Percentiles rank a stretch among this genome's conserved stretches.
Conservation (phyloP, 495 filamentous ascomycete genomes). For the Hypoxylon lienhwacheense region DNA sequence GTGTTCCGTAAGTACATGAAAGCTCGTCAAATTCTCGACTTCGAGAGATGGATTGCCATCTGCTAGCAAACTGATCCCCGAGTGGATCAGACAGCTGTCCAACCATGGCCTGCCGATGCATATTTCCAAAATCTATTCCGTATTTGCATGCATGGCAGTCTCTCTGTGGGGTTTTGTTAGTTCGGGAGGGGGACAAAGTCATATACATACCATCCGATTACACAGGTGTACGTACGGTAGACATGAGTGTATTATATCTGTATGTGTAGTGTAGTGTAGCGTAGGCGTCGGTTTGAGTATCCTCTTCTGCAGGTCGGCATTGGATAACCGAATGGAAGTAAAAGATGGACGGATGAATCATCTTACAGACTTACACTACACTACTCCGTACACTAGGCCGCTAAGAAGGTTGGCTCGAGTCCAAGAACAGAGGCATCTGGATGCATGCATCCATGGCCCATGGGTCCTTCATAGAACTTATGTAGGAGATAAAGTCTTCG, state of each 20-base stretch:
- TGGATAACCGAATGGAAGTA: slow-evolving; percentile 25
- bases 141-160: slow-evolving; percentile 21
- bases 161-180: slow-evolving; percentile 18
- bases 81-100: slow-evolving; percentile 18
- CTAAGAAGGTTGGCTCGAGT: slow-evolving; percentile 14
- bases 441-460: slow-evolving; percentile 13
- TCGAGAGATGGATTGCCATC: slow-evolving; percentile 10
- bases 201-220: slow-evolving; percentile 22
- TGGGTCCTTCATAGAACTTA: slow-evolving; percentile 8
- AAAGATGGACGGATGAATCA: slow-evolving; percentile 30
- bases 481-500: slow-evolving; percentile 1
- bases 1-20: slow-evolving; percentile 4
- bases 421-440: slow-evolving; percentile 3
- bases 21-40: slow-evolving; percentile 3
- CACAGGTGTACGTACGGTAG: slow-evolving; percentile 25
- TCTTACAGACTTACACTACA: too few relatives aligned
- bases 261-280: too few relatives aligned
- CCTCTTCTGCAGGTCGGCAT: slow-evolving; percentile 21
- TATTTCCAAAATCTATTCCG: slow-evolving; percentile 24
- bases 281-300: slow-evolving; percentile 7
- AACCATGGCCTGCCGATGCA: slow-evolving; percentile 25
- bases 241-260: too few relatives aligned
- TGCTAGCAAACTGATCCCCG: slow-evolving; percentile 20
- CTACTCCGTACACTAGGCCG: too few relatives aligned
- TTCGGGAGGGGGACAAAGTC: slow-evolving; percentile 26